Conservation (phyloP, 108 stramenopile species). For the Nitzschia palea region DNA sequence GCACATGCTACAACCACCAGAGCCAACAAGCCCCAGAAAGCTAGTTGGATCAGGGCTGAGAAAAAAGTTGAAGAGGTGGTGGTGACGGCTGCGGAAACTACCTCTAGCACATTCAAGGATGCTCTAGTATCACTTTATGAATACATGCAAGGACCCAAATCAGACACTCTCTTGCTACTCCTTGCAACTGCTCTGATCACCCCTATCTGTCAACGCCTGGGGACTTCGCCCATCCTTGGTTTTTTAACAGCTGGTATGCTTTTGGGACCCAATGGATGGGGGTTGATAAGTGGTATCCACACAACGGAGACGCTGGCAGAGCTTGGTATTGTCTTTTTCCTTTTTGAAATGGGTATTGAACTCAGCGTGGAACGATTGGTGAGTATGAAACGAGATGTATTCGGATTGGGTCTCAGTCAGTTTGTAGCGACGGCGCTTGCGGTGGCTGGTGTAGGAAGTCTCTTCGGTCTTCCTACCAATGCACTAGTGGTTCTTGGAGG, state of each 20-base stretch:
- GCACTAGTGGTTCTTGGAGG: conserved; percentile 89
- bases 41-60: not conserved
- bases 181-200: conserved; percentile 88
- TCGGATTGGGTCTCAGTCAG: conserved; percentile 90
- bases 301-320: conserved; percentile 86
- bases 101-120: conserved; percentile 56
- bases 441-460: conserved; percentile 57
- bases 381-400: conserved; percentile 90
- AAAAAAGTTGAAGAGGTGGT: conserved; percentile 28
- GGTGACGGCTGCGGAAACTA: conserved; percentile 24
- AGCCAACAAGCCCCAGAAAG: not conserved
- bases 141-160: conserved; percentile 86
- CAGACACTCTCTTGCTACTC: conserved; percentile 85
- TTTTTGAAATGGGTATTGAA: conserved; percentile 98
- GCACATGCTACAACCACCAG: not conserved
- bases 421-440: conserved; percentile 75
- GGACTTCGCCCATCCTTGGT: conserved; percentile 90
- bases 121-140: conserved; percentile 54
- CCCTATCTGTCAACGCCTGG: conserved; percentile 83
- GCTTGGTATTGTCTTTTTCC: conserved; percentile 95
- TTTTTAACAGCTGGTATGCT: conserved; percentile 90
- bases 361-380: conserved; percentile 82
- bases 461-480: conserved; percentile 64
- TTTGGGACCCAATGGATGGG: conserved; percentile 89
- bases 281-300: conserved; percentile 80